Base-by-base conservation (phyloP, 768 basidiomycete genomes). In the Mycena maculata region DNA sequence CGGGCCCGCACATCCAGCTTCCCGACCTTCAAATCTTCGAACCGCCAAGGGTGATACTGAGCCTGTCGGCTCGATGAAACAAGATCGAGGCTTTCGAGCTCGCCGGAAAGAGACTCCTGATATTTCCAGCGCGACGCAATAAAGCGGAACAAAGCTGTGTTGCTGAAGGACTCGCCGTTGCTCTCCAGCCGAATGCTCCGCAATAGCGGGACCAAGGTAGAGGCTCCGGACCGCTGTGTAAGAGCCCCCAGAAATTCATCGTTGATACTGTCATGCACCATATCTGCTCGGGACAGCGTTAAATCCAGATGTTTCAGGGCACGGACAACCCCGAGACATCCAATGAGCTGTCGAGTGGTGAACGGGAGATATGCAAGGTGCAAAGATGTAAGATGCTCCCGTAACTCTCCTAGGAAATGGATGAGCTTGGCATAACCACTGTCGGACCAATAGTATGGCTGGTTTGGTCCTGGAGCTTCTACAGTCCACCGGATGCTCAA, bases 301-400 rank as follows among this genome's bases (percentile, higher is more conserved):
- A 86, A 67, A 31, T 77, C 75, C 50, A 85, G 70, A 38, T 71
- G 63, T 13, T 65, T 72, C 28, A 84, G 65, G 7, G 63, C 56
- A 20, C 80, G 76, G 20, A 82, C 59, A 22, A 67, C 68, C 30
- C 63, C 55, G n/a, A 86, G 65, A 59, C 74, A 78, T 27, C 74
- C 71, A 23, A 81, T 36, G 13, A 83, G 61, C 41, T 80, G 72
- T 36, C 52, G 54, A 58, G 81, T 80, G 20, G 76, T 73, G 49
- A 84, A 42, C 9, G 83, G 84, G 41, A 84, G 75, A 62, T 83
- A 84, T 15, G 76, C 69, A 8, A 86, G 67, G 33, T 68, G 72
- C 50, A 86, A 76, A 18, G 70, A 63, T 22, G 70, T 69, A 8
- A 84, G 75, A 42, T 79, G 75, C 1, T 65, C 45, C 30, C 76